phyloP scores from a whole-genome alignment of 2,329 filamentous ascomycete genomes.

The Aspergillus pseudoterreus region DNA sequence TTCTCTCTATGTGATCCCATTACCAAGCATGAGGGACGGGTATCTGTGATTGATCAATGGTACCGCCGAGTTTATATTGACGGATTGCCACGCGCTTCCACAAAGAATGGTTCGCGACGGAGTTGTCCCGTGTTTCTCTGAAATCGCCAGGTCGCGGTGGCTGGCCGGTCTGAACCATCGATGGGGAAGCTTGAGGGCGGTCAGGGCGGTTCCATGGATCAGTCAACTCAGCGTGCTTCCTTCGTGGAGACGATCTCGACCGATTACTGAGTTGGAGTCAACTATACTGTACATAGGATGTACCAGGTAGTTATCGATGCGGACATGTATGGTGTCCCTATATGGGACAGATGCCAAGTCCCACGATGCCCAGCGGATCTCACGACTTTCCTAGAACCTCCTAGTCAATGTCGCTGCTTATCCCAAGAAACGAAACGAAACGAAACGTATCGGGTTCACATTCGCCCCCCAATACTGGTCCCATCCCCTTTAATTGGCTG shows the following conservation, averaged over 20 bases:
- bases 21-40: not conserved
- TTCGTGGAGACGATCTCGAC: too few relatives aligned
- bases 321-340: too few relatives aligned
- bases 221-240: not conserved
- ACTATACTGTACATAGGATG: not conserved
- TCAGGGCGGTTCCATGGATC: constrained; percentile 14
- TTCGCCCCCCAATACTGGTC: not conserved
- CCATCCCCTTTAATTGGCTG: constrained; percentile 16
- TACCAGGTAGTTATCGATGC: too few relatives aligned
- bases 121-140: constrained; percentile 2
- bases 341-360: too few relatives aligned
- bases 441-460: not conserved
- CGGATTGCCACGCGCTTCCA: constrained; percentile 1
- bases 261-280: not conserved
- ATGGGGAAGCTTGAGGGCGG: constrained; percentile 1
- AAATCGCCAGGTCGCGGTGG: too few relatives aligned
- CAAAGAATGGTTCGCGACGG: not conserved
- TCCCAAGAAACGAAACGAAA: not conserved
- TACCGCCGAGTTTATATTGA: constrained; percentile 11
- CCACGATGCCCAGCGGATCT: too few relatives aligned
- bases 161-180: not conserved
- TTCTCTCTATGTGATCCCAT: not conserved
- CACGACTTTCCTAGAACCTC: too few relatives aligned
- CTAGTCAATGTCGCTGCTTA: too few relatives aligned
- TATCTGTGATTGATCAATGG: constrained; percentile 1